Percentiles rank a stretch among this genome's conserved stretches.
These are phyloP conservation scores for Acacia pycnantha DNA, from an alignment of 331 rosid species.

Conservation along the genomic window DNA sequence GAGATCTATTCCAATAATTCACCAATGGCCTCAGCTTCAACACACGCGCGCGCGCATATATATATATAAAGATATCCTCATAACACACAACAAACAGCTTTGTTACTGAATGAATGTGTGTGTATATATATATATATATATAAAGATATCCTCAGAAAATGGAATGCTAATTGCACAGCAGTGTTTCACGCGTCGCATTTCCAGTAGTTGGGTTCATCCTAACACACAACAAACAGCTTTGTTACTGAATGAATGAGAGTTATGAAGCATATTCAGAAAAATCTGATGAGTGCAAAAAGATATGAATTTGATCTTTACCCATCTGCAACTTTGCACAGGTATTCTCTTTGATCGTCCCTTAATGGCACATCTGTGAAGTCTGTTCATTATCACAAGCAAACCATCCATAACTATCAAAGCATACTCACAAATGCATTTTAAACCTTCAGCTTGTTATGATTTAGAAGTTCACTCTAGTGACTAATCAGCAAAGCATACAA, in stretches of 20 bases:
- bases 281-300: background rate
- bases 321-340: constrained; percentile 68
- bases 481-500: background rate
- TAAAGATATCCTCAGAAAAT: constrained; percentile 6
- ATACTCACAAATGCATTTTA: background rate
- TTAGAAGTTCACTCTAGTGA: background rate
- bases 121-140: too few relatives aligned
- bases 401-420: background rate
- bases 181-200: constrained; percentile 57
- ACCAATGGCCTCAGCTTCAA: constrained; percentile 19
- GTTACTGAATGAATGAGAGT: background rate
- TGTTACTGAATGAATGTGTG: too few relatives aligned
- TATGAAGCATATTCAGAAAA: background rate
- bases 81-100: too few relatives aligned
- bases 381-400: constrained; percentile 14
- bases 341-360: constrained; percentile 66
- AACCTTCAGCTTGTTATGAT: background rate
- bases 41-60: too few relatives aligned
- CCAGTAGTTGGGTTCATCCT: constrained; percentile 67
- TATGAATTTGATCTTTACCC: constrained; percentile 37
- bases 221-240: constrained; percentile 20
- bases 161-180: constrained; percentile 51
- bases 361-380: constrained; percentile 77
- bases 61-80: background rate
- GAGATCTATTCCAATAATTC: constrained; percentile 7